These are phyloP conservation scores for Citrus maxima DNA, from an alignment of 345 rosid species.

Conservation along the genomic window DNA sequence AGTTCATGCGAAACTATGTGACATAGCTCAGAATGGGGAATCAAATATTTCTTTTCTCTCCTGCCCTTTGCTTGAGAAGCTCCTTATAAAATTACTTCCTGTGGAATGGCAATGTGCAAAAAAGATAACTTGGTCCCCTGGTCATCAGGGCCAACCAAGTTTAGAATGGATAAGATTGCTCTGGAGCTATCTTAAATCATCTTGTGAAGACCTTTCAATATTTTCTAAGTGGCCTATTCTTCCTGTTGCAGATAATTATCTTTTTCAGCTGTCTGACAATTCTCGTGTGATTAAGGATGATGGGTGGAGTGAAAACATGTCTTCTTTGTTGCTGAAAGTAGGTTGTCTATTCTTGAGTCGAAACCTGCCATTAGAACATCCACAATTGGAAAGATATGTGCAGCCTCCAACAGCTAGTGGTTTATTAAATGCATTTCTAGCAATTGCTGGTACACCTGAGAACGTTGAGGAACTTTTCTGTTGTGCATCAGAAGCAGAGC, in stretches of 20 bases:
- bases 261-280: constrained; percentile 64
- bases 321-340: constrained; percentile 70
- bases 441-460: constrained; percentile 63
- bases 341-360: constrained; percentile 79
- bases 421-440: constrained; percentile 70
- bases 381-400: constrained; percentile 75
- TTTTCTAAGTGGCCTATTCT: constrained; percentile 95
- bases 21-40: constrained; percentile 63
- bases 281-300: constrained; percentile 71
- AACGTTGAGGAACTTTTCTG: constrained; percentile 51
- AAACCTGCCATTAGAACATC: constrained; percentile 69
- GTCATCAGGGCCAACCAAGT: constrained; percentile 75
- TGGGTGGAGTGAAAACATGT: constrained; percentile 98
- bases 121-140: constrained; percentile 76
- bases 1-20: constrained; percentile 62
- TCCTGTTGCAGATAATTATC: constrained; percentile 71
- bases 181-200: constrained; percentile 75
- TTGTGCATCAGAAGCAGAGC: constrained; percentile 72
- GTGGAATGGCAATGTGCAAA: constrained; percentile 76
- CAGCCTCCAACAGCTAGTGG: constrained; percentile 87
- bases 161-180: constrained; percentile 69
- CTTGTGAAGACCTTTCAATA: constrained; percentile 78
- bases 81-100: constrained; percentile 79
- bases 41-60: constrained; percentile 77
- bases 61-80: constrained; percentile 79